Conservation (phyloP, 2,329 filamentous ascomycete genomes). For the Teratosphaeriaceae sp. region DNA sequence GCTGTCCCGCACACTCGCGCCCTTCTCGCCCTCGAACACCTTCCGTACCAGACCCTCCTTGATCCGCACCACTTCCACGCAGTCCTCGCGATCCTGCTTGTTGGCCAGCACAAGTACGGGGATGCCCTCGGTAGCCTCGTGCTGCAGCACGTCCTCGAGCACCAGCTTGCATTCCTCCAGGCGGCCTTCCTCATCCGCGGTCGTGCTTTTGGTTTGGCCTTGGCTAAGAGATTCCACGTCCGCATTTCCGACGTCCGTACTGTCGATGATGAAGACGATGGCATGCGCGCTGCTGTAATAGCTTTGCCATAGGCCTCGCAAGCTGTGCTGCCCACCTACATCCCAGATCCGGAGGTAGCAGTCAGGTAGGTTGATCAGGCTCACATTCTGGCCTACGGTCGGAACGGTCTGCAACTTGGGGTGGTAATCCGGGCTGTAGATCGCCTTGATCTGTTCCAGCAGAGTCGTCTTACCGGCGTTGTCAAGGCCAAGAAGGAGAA, state of each 20-base stretch:
- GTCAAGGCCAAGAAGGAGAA: constrained; percentile 93
- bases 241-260: constrained; percentile 83
- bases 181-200: constrained; percentile 43
- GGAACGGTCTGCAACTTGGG: constrained; percentile 77
- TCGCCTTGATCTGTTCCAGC: constrained; percentile 89
- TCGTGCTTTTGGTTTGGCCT: too few species aligned
- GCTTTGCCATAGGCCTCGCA: constrained; percentile 89
- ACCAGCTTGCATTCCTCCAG: constrained; percentile 85
- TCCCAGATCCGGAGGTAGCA: constrained; percentile 99
- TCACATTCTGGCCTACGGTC: constrained; percentile 95
- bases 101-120: constrained; percentile 90
- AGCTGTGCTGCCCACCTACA: constrained; percentile 83
- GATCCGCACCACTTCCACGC: constrained; percentile 92
- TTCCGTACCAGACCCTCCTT: constrained; percentile 94
- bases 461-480: constrained; percentile 98
- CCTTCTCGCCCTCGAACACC: constrained; percentile 92
- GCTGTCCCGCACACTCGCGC: constrained; percentile 77
- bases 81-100: constrained; percentile 96
- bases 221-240: constrained; percentile 49
- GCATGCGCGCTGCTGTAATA: constrained; percentile 94
- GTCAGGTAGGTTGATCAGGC: constrained; percentile 80
- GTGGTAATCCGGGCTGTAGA: constrained; percentile 65
- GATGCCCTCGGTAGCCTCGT: constrained; percentile 83
- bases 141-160: constrained; percentile 81
- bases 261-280: constrained; percentile 97